A percentile compares a stretch with the other conserved stretches of the same genome.
Evolutionary conservation across 345 rosid species (phyloP).

Genomic region (Pugionium cornutum): DNA sequence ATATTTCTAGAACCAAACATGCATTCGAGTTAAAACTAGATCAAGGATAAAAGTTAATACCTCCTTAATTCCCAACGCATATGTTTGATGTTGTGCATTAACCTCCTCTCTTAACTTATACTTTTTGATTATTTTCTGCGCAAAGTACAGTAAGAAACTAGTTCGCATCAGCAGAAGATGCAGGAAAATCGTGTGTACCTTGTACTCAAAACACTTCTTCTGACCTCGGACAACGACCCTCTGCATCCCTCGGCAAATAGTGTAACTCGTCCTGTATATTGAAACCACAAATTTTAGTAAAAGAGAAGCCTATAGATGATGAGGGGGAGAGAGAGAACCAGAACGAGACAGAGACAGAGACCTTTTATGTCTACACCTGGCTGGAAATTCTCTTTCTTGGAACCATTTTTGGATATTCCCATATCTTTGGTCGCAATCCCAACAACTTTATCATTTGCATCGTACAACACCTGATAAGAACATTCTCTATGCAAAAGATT

Average conservation of each 20-base stretch:
- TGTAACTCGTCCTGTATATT: constrained; percentile 66
- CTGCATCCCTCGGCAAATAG: constrained; percentile 95
- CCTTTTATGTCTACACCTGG: constrained; percentile 84
- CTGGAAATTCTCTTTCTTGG: constrained; percentile 84
- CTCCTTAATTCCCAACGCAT: constrained; percentile 98
- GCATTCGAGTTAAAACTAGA: constrained; percentile 1
- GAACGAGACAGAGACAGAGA: constrained; percentile 30
- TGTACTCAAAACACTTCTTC: constrained; percentile 29
- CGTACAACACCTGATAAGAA: constrained; percentile 64
- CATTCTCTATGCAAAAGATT: constrained; percentile 21
- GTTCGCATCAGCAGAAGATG: constrained; percentile 24
- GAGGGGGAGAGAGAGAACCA: neutral
- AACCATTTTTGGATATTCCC: constrained; percentile 94
- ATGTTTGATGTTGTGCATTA: constrained; percentile 90
- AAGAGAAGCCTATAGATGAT: neutral
- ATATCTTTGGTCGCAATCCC: constrained; percentile 95
- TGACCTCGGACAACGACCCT: constrained; percentile 94
- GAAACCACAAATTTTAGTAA: constrained; percentile 22
- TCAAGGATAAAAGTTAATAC: constrained; percentile 30
- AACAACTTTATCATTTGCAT: constrained; percentile 60
- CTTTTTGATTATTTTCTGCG: constrained; percentile 65
- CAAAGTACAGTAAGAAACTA: constrained; percentile 18
- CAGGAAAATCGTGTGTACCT: neutral
- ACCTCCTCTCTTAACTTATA: constrained; percentile 75
- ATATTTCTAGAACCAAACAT: constrained; percentile 1